Evolutionary conservation across 192 early-diverging fungal species (phyloP).

Genomic region (Coemansia sp.): DNA sequence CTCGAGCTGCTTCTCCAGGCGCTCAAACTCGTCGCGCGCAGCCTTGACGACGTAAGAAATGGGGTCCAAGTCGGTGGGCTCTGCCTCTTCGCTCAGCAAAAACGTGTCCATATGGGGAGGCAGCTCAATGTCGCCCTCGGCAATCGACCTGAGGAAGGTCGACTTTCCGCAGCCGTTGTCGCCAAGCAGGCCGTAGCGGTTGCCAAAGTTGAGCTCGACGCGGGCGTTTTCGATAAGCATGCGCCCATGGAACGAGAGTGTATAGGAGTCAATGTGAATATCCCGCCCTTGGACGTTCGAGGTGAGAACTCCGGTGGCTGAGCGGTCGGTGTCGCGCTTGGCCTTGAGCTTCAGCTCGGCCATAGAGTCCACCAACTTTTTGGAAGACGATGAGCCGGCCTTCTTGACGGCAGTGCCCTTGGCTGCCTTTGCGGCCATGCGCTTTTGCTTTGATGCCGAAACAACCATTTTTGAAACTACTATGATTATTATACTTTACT

Average conservation of each 20-base stretch:
- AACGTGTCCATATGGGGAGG: slow-evolving; percentile 98
- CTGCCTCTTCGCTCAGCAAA: slow-evolving; percentile 93
- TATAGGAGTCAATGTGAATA: slow-evolving; percentile 94
- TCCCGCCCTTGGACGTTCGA: slow-evolving; percentile 91
- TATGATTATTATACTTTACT: neutral
- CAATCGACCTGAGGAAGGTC: slow-evolving; percentile 92
- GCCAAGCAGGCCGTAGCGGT: slow-evolving; percentile 95
- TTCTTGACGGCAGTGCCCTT: slow-evolving; percentile 51
- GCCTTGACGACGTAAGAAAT: slow-evolving; percentile 89
- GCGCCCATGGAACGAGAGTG: slow-evolving; percentile 92
- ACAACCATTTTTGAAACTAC: slow-evolving; percentile 34
- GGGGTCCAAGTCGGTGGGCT: slow-evolving; percentile 90
- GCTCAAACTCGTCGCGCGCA: slow-evolving; percentile 87
- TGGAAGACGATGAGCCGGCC: slow-evolving; percentile 6
- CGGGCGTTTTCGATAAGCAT: slow-evolving; percentile 91
- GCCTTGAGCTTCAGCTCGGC: slow-evolving; percentile 66
- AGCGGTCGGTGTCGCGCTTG: slow-evolving; percentile 66
- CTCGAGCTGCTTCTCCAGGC: slow-evolving; percentile 91
- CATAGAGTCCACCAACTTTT: slow-evolving; percentile 54
- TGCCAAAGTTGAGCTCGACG: slow-evolving; percentile 98
- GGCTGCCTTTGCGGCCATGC: slow-evolving; percentile 73
- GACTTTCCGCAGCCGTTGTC: slow-evolving; percentile 96
- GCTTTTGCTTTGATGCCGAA: slow-evolving; percentile 80
- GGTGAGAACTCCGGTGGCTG: slow-evolving; percentile 88
- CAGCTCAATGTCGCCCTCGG: slow-evolving; percentile 91